Conservation (phyloP, 805 yeast genomes). For the Monosporozyma solicola region DNA sequence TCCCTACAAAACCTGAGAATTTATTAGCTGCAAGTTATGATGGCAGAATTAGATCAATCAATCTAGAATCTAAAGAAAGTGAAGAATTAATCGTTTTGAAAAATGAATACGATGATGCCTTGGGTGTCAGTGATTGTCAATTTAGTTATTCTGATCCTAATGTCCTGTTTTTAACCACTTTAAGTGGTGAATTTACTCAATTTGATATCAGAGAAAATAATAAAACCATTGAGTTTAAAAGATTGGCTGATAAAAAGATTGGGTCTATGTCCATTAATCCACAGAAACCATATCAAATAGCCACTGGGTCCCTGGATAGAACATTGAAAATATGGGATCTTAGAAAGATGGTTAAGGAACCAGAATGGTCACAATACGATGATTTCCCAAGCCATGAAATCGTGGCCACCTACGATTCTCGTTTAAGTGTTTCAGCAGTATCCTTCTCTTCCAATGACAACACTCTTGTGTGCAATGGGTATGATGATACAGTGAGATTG, state of each 20-base stretch:
- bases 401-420: slow-evolving; percentile 54
- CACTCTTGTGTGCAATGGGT: slow-evolving; percentile 82
- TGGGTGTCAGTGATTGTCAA: slow-evolving; percentile 71
- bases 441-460: slow-evolving; percentile 63
- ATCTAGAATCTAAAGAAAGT: slow-evolving; percentile 51
- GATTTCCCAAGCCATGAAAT: slow-evolving; percentile 32
- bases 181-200: slow-evolving; percentile 70
- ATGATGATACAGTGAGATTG: slow-evolving; percentile 73
- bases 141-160: slow-evolving; percentile 43
- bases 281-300: slow-evolving; percentile 49
- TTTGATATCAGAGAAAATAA: slow-evolving; percentile 54
- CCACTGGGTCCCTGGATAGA: slow-evolving; percentile 85
- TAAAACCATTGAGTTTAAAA: slow-evolving; percentile 31
- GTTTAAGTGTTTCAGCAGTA: slow-evolving; percentile 75
- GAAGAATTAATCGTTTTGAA: slow-evolving; percentile 51
- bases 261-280: slow-evolving; percentile 87
- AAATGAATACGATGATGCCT: slow-evolving; percentile 43
- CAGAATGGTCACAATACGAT: slow-evolving; percentile 52
- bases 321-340: slow-evolving; percentile 83
- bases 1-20: slow-evolving; percentile 40
- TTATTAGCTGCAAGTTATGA: slow-evolving; percentile 75
- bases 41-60: slow-evolving; percentile 71
- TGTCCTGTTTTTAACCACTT: slow-evolving; percentile 61
- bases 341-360: slow-evolving; percentile 38
- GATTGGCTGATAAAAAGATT: slow-evolving; percentile 82